Base-by-base conservation (phyloP, 306 rosid species). In the Vigna nakashimae region DNA sequence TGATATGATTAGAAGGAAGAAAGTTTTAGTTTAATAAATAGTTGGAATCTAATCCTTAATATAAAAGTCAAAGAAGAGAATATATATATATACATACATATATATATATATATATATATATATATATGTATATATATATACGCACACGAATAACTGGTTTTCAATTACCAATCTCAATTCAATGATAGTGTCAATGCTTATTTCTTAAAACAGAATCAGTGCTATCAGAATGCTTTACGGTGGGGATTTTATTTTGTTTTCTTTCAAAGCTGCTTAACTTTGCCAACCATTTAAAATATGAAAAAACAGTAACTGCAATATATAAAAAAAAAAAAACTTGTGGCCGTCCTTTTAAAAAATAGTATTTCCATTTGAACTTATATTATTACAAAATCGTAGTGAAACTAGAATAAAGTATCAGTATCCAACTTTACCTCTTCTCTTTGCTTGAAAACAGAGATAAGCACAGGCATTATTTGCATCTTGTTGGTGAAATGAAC, bases 401-500 rank as follows among this genome's bases (percentile, higher is more conserved):
- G 49, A 6, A 65, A 52, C 15, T 64, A 16, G 38, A 71, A 42
- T 50, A 68, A 42, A 43, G 9, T 43, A 67, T 52, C n/a, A 67
- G 74, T 66, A 38, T 52, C 10, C 32, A 82, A 63, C 43, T 26
- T 67, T 77, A 91, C 99, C 94, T 96, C 98, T 10, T 85, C 81
- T 80, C 75, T 91, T 11, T 83, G 80, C 46, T 63, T 78, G 71
- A 96, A 68, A 77, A 88, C 96, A 42, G 98, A 96, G 58, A 87
- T 65, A 43, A 96, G 22, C 30, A 96, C 99, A 36, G 98, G 88
- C 58, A 85, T 18, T 38, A 93, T 86, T 80, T 93, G 96, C 98
- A 96, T 96, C 83, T 93, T 91, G 82, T 68, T 73, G 11, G 98
- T 89, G 88, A 93, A 96, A 67, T 91, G 97, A 70, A 63, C 78